Evolutionary conservation across 306 rosid species (phyloP).

Genomic region (Fragaria iinumae): DNA sequence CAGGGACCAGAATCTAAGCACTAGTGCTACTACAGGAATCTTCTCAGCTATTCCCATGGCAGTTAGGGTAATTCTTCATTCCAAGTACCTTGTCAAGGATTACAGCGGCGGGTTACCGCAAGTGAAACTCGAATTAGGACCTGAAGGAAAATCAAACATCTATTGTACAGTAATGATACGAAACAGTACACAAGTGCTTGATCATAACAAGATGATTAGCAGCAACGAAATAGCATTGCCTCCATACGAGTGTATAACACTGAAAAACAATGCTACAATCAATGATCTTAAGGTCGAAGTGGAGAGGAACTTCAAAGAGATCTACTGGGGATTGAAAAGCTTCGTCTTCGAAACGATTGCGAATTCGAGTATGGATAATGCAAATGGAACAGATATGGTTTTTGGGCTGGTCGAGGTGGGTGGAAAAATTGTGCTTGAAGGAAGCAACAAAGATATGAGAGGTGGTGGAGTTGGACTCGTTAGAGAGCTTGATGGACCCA

Average conservation of each 20-base stretch:
- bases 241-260: slow-evolving; percentile 58
- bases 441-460: slow-evolving; percentile 29
- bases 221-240: slow-evolving; percentile 21
- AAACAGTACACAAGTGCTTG: slow-evolving; percentile 15
- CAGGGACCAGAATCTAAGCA: slow-evolving; percentile 42
- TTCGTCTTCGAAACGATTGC: slow-evolving; percentile 55
- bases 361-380: slow-evolving; percentile 25
- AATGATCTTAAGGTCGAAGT: slow-evolving; percentile 67
- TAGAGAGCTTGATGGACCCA: slow-evolving; percentile 1
- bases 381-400: slow-evolving; percentile 49
- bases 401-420: slow-evolving; percentile 58
- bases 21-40: slow-evolving; percentile 21
- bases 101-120: slow-evolving; percentile 46
- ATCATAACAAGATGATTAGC: not conserved
- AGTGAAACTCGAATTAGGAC: slow-evolving; percentile 31
- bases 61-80: slow-evolving; percentile 60
- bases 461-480: not conserved
- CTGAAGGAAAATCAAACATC: slow-evolving; percentile 45
- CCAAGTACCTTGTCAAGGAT: slow-evolving; percentile 67
- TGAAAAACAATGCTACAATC: slow-evolving; percentile 52
- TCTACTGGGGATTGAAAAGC: slow-evolving; percentile 63
- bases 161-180: slow-evolving; percentile 48
- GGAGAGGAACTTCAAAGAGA: slow-evolving; percentile 65
- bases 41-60: slow-evolving; percentile 63
- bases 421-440: slow-evolving; percentile 52